A percentile compares a stretch with the other conserved stretches of the same genome.
phyloP scores from a whole-genome alignment of 2,329 filamentous ascomycete genomes.

The Ceratocystis papillata region DNA sequence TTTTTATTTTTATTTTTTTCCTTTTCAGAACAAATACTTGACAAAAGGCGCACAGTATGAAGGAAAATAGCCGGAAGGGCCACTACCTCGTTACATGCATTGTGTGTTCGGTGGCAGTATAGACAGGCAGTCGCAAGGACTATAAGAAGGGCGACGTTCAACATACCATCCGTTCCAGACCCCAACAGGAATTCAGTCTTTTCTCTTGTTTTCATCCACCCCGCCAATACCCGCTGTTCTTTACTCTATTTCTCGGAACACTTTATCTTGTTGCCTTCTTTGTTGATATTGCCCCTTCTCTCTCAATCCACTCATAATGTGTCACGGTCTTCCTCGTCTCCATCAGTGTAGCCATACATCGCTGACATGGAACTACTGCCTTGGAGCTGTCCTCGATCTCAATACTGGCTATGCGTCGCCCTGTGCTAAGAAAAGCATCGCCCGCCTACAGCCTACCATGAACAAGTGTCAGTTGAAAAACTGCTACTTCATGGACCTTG shows the following conservation, averaged over 20 bases:
- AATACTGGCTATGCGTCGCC: conserved; percentile 41
- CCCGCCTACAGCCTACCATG: conserved; percentile 36
- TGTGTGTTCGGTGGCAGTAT: too few species aligned
- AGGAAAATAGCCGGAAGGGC: neutral
- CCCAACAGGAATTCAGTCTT: neutral
- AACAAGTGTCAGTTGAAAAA: conserved; percentile 40
- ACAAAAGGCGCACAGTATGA: neutral
- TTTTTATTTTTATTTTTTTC: too few species aligned
- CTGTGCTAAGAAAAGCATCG: conserved; percentile 41
- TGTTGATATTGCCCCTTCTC: neutral
- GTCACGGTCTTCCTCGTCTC: conserved; percentile 43
- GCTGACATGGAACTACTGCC: conserved; percentile 46
- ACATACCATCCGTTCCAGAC: neutral
- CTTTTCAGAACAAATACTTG: neutral
- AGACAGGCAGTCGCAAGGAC: neutral
- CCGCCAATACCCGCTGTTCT: neutral
- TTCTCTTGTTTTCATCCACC: neutral
- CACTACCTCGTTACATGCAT: neutral
- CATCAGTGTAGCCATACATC: conserved; percentile 46
- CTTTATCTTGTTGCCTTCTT: neutral
- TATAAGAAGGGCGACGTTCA: conserved; percentile 5
- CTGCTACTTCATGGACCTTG: conserved; percentile 42
- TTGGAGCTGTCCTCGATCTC: conserved; percentile 38
- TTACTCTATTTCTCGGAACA: neutral
- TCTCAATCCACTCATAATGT: conserved; percentile 35